Conservation (phyloP, 1,139 yeast species). For the Zygoascus sp. region DNA sequence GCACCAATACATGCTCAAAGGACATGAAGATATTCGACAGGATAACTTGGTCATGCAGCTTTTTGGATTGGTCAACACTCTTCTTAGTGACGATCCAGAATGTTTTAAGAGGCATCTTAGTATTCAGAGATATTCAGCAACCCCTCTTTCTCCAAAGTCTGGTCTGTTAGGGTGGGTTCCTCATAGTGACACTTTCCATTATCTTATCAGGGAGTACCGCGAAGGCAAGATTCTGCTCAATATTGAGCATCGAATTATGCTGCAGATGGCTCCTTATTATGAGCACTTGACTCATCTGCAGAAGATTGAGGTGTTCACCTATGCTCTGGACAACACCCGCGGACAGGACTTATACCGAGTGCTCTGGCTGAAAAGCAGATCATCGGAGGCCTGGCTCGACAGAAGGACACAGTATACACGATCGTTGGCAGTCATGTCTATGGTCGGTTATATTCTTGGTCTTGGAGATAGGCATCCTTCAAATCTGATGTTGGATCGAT, state of each 20-base stretch:
- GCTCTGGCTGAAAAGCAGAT: slow-evolving; percentile 90
- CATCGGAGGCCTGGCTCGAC: slow-evolving; percentile 97
- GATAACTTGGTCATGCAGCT: slow-evolving; percentile 97
- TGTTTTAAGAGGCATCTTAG: slow-evolving; percentile 94
- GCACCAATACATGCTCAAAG: slow-evolving; percentile 76
- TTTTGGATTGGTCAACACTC: slow-evolving; percentile 89
- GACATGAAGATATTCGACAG: slow-evolving; percentile 97
- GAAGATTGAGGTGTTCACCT: slow-evolving; percentile 93
- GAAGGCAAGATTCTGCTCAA: slow-evolving; percentile 86
- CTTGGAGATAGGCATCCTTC: slow-evolving; percentile 98
- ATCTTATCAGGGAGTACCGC: slow-evolving; percentile 83
- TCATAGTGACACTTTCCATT: slow-evolving; percentile 94
- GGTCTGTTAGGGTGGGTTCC: slow-evolving; percentile 97
- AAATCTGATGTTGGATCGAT: slow-evolving; percentile 88
- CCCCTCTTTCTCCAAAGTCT: slow-evolving; percentile 94
- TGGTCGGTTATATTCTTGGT: slow-evolving; percentile 96
- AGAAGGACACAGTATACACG: slow-evolving; percentile 94
- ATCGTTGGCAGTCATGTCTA: slow-evolving; percentile 96
- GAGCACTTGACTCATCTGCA: slow-evolving; percentile 83
- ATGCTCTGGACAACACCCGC: slow-evolving; percentile 90
- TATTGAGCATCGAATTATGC: slow-evolving; percentile 92
- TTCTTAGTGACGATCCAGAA: slow-evolving; percentile 85
- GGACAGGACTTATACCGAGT: slow-evolving; percentile 96
- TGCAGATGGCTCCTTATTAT: slow-evolving; percentile 98
- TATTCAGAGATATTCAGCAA: slow-evolving; percentile 87